phyloP scores from a whole-genome alignment of 768 basidiomycete genomes.

The Tricholoma bakamatsutake region DNA sequence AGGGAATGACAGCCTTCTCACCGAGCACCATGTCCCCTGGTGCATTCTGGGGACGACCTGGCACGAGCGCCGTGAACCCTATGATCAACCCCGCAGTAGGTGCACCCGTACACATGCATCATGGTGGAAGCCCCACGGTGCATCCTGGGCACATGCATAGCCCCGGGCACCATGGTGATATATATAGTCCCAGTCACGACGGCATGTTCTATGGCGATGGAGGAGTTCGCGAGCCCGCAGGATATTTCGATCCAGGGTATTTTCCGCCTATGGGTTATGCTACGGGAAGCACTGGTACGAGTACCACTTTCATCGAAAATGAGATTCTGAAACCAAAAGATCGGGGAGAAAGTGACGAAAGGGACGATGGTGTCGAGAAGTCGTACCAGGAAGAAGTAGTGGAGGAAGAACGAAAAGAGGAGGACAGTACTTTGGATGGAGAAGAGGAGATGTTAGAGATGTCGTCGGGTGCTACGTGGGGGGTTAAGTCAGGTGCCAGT shows the following conservation, averaged over 20 bases:
- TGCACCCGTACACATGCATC: constrained; percentile 32
- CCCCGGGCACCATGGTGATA: constrained; percentile 3
- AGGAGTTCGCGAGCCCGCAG: constrained; percentile 29
- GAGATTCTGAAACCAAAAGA: constrained; percentile 27
- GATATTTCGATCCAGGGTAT: constrained; percentile 41
- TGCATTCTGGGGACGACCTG: constrained; percentile 65
- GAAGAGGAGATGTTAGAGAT: constrained; percentile 3
- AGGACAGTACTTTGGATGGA: background rate
- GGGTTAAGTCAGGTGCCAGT: constrained; percentile 6
- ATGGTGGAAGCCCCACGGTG: constrained; percentile 5
- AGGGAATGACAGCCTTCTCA: constrained; percentile 40
- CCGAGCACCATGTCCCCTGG: constrained; percentile 74
- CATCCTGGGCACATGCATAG: background rate
- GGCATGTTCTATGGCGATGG: constrained; percentile 3
- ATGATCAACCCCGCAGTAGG: constrained; percentile 43
- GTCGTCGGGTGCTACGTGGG: constrained; percentile 2
- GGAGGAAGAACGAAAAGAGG: constrained; percentile 1
- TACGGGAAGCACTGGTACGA: constrained; percentile 3
- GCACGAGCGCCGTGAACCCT: constrained; percentile 36
- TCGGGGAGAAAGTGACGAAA: background rate
- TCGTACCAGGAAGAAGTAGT: background rate
- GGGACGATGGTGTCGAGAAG: background rate
- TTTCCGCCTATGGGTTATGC: constrained; percentile 22
- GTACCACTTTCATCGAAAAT: constrained; percentile 22
- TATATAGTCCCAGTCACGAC: constrained; percentile 20